Evolutionary conservation across 2,329 filamentous ascomycete species (phyloP).

Genomic region (Tolypocladium guangdongense): DNA sequence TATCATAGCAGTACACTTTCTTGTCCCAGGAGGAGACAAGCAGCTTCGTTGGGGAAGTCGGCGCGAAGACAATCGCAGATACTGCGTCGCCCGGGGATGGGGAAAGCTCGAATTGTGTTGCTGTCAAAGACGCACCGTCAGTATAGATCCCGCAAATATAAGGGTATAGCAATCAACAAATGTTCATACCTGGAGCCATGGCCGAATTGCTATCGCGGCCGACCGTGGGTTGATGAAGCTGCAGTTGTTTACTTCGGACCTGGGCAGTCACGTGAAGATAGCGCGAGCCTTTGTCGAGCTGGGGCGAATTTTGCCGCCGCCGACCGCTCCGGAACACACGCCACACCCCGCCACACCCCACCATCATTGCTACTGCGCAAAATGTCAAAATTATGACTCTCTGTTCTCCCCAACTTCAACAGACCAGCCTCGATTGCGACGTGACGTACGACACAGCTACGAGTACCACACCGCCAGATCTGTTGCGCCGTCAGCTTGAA

Average conservation of each 20-base stretch:
- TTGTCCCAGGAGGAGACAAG: conserved; percentile 95
- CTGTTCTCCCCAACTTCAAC: conserved; percentile 2
- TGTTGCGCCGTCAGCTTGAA: not conserved
- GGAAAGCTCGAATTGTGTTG: conserved; percentile 71
- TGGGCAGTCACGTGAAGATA: conserved; percentile 22
- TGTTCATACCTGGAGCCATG: conserved; percentile 31
- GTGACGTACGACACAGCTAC: conserved; percentile 7
- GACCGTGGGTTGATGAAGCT: conserved; percentile 11
- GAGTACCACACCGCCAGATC: not conserved
- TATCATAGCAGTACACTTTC: conserved; percentile 81
- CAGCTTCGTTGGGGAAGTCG: conserved; percentile 60
- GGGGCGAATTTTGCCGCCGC: conserved; percentile 16
- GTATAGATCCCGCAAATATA: not conserved
- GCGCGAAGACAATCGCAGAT: conserved; percentile 77
- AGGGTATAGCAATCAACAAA: not conserved
- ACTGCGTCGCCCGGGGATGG: conserved; percentile 79
- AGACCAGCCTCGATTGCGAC: conserved; percentile 4
- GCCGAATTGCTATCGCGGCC: conserved; percentile 9
- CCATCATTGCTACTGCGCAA: conserved; percentile 24
- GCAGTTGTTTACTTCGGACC: conserved; percentile 22
- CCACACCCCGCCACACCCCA: conserved; percentile 30
- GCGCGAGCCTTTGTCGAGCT: not conserved
- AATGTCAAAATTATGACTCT: conserved; percentile 35
- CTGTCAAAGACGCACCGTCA: conserved; percentile 22
- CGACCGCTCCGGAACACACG: conserved; percentile 17